A percentile compares a stretch with the other conserved stretches of the same genome.
Evolutionary conservation across 179 eudicot species (phyloP).

Genomic region (Beta macrorhiza): DNA sequence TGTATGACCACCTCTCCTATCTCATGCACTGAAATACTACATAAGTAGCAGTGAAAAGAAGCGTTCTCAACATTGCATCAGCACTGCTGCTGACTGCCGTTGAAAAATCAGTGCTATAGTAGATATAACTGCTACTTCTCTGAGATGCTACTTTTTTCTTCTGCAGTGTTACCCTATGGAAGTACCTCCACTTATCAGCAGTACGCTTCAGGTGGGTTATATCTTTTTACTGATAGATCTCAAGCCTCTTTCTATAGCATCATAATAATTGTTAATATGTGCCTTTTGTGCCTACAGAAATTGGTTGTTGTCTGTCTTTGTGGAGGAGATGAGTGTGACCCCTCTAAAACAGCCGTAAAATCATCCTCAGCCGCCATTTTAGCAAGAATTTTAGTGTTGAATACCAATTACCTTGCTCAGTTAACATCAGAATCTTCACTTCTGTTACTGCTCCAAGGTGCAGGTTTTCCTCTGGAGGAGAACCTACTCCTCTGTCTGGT

Average conservation of each 20-base stretch:
- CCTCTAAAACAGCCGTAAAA: slow-evolving; percentile 83
- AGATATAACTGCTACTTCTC: slow-evolving; percentile 1
- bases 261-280: slow-evolving; percentile 24
- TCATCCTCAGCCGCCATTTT: slow-evolving; percentile 83
- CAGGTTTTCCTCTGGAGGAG: slow-evolving; percentile 76
- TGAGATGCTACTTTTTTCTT: slow-evolving; percentile 18
- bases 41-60: not conserved
- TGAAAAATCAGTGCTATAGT: not conserved
- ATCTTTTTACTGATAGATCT: slow-evolving; percentile 1
- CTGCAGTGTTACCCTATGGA: slow-evolving; percentile 89
- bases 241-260: slow-evolving; percentile 16
- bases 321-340: slow-evolving; percentile 83
- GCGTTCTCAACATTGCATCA: not conserved
- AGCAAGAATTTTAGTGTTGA: slow-evolving; percentile 86
- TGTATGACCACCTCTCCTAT: not conserved
- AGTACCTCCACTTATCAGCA: slow-evolving; percentile 82
- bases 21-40: not conserved
- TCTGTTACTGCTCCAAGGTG: slow-evolving; percentile 59
- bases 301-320: slow-evolving; percentile 72
- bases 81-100: not conserved
- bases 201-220: slow-evolving; percentile 71
- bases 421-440: slow-evolving; percentile 77
- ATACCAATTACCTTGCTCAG: slow-evolving; percentile 86
- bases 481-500: slow-evolving; percentile 88
- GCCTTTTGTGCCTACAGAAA: slow-evolving; percentile 53